phyloP scores from a whole-genome alignment of 2,329 filamentous ascomycete species.

The Microcera coccophila region DNA sequence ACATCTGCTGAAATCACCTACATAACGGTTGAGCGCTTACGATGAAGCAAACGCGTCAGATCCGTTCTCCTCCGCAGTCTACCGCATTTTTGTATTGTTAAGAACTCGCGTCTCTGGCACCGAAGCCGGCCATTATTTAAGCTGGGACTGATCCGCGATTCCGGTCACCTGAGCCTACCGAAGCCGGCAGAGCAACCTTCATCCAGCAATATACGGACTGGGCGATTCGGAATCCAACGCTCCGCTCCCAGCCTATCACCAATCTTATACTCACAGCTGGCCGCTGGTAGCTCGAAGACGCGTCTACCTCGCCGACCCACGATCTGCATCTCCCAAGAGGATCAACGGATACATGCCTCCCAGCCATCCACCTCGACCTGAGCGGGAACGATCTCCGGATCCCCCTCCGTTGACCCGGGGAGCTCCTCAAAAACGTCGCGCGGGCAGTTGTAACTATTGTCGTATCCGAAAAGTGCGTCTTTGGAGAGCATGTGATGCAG shows the following conservation, averaged over 20 bases:
- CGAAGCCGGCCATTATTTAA: no score
- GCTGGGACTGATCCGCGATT: no score
- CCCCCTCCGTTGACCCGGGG: conserved; percentile 44
- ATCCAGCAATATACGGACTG: conserved; percentile 50
- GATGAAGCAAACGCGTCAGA: no score
- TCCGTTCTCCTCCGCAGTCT: no score
- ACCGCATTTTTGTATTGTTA: no score
- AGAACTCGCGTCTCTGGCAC: no score
- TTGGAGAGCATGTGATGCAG: neutral
- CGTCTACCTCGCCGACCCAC: conserved; percentile 33
- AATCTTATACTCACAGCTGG: no score
- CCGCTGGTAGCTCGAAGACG: no score
- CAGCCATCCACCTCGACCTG: conserved; percentile 35
- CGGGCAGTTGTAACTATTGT: conserved; percentile 58
- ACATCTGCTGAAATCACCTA: no score
- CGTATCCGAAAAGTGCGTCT: conserved; percentile 54
- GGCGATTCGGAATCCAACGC: conserved; percentile 42
- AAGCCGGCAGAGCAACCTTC: conserved; percentile 40
- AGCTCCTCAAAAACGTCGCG: conserved; percentile 55
- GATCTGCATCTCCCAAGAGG: conserved; percentile 42
- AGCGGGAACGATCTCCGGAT: conserved; percentile 15
- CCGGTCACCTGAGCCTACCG: conserved; percentile 26
- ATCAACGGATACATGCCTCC: conserved; percentile 46
- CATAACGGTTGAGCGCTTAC: no score
- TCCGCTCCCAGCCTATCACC: conserved; percentile 27